Evolutionary conservation across 306 rosid species (phyloP), one percentile per base, ranked within the genome.

Genomic region (Vachellia pachyceras): DNA sequence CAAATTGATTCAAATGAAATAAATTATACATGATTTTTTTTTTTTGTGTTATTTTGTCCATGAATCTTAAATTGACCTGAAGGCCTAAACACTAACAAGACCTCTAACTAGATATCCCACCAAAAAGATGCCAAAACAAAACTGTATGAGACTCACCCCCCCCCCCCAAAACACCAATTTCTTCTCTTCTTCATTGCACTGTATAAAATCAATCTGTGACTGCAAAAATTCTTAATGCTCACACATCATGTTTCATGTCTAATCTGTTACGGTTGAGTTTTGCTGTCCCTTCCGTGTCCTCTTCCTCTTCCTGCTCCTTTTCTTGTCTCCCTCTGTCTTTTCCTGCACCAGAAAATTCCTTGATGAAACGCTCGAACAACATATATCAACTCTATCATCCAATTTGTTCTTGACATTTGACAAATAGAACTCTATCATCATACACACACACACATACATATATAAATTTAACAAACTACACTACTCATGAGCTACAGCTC

Each of bases 281-380:
- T 64, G 75, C 50, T 69, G 71, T 47, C 4, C 70, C 68, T 69
- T 86, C 7, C 45, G 77, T 22, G 83, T 61, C 75, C 90, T 86
- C 77, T 84, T 86, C 79, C 89, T 83, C 71, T 86, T 86, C 84
- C 89, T 86, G 60, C 55, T 86, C 68, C 85, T 86, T 76, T 73
- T 86, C 63, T 46, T 46, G 66, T 84, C 84, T 22, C 67, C 84
- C 11, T 46, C 73, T 9, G 79, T 44, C 4, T 1, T 50, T 81
- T 81, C 85, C 90, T 87, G 69, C 77, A 39, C 17, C 57, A n/a
- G 6, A 46, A 68, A 68, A 70, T 18, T 3, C 23, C 10, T n/a
- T 35, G 25, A 52, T 68, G 4, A 18, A 78, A 75, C 36, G 18
- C 22, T 66, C 44, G 2, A 9, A 2, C n/a, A n/a, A n/a, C 25